Percentiles rank a stretch among this genome's conserved stretches.
Conservation (phyloP, 1,284 basidiomycete species). For the Retiboletus fuscus region DNA sequence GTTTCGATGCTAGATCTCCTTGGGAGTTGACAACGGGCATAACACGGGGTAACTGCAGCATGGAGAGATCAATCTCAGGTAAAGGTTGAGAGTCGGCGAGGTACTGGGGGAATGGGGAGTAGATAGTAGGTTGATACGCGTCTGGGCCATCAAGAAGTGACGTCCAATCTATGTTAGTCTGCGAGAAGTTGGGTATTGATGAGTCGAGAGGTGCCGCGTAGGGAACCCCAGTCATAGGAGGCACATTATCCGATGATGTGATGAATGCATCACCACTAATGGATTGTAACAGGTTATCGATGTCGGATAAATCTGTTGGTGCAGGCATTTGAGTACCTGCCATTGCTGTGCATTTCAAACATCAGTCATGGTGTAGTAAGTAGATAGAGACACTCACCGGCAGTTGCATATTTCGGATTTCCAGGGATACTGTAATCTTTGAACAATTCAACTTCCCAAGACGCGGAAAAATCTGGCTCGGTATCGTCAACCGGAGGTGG, state of each 20-base stretch:
- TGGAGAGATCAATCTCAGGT: constrained; percentile 42
- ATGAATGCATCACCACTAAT: constrained; percentile 11
- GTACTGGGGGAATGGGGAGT: constrained; percentile 20
- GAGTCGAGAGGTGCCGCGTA: background rate
- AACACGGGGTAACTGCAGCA: constrained; percentile 39
- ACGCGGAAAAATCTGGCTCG: constrained; percentile 32
- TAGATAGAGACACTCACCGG: constrained; percentile 31
- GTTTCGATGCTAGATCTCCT: constrained; percentile 23
- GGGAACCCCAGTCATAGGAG: background rate
- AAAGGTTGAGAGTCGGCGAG: constrained; percentile 19
- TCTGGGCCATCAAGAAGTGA: constrained; percentile 31
- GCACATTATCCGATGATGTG: background rate
- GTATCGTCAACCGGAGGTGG: constrained; percentile 40
- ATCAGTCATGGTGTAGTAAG: background rate
- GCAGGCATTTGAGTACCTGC: background rate
- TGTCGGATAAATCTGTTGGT: constrained; percentile 14
- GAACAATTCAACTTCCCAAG: constrained; percentile 48
- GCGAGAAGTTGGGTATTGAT: constrained; percentile 9
- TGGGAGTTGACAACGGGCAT: background rate
- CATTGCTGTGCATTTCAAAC: background rate
- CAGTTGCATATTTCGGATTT: background rate
- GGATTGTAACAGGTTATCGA: constrained; percentile 36
- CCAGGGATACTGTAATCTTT: constrained; percentile 38
- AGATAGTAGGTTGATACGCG: constrained; percentile 9
- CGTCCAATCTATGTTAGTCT: constrained; percentile 33